Evolutionary conservation across 176 grass and related monocot genomes (phyloP).

Genomic region (Aegilops longissima): DNA sequence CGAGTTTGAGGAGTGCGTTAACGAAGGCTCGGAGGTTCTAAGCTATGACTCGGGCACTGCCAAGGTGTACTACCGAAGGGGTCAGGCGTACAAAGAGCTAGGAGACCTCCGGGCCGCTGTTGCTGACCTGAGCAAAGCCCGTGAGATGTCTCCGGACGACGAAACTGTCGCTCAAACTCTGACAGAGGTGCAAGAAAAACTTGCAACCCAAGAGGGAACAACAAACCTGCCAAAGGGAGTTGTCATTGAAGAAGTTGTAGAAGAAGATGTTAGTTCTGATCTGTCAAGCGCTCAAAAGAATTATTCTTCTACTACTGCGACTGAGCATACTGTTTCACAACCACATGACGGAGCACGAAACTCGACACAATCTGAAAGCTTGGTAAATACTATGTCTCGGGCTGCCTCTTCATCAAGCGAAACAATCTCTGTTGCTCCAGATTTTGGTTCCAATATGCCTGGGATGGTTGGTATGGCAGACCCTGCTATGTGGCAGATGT

Average conservation of each 20-base stretch:
- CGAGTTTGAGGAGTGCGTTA: conserved; percentile 72
- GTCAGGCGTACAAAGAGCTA: conserved; percentile 78
- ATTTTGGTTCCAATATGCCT: conserved; percentile 60
- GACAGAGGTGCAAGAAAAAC: conserved; percentile 44
- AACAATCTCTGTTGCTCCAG: conserved; percentile 37
- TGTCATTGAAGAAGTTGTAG: conserved; percentile 79
- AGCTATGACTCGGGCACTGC: conserved; percentile 61
- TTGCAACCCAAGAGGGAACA: conserved; percentile 34
- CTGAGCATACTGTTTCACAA: conserved; percentile 37
- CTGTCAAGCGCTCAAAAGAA: conserved; percentile 38
- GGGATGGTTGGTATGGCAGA: conserved; percentile 86
- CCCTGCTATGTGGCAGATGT: conserved; percentile 87
- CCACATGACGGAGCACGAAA: conserved; percentile 38
- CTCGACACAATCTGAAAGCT: conserved; percentile 31
- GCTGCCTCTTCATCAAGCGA: conserved; percentile 67
- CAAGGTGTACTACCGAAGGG: conserved; percentile 90
- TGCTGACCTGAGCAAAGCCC: conserved; percentile 67
- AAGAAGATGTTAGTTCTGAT: conserved; percentile 32
- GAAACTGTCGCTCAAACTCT: conserved; percentile 85
- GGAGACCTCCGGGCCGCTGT: conserved; percentile 78
- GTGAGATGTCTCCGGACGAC: conserved; percentile 78
- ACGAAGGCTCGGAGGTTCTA: conserved; percentile 82
- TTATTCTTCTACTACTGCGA: conserved; percentile 5
- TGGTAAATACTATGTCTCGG: conserved; percentile 61
- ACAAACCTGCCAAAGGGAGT: conserved; percentile 42